Conservation (phyloP, 2,329 filamentous ascomycete species). For the Colletotrichum noveboracense region DNA sequence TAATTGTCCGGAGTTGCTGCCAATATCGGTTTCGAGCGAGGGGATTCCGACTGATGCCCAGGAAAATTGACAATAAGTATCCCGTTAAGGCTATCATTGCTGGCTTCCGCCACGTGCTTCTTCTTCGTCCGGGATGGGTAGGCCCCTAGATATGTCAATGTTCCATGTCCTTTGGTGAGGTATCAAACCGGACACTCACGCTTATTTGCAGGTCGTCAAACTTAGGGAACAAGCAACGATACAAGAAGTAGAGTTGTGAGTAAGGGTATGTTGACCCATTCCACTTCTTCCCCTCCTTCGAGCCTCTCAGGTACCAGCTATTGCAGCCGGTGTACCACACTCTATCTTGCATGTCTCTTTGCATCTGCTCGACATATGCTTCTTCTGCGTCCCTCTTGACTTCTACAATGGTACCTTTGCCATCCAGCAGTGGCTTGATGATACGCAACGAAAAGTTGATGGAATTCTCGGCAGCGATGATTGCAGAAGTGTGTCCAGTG, state of each 20-base stretch:
- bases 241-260: slow-evolving; percentile 40
- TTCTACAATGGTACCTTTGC: slow-evolving; percentile 33
- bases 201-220: slow-evolving; percentile 36
- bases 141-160: background rate
- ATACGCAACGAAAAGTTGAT: slow-evolving; percentile 65
- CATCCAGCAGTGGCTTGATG: slow-evolving; percentile 52
- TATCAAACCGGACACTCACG: slow-evolving; percentile 27
- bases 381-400: slow-evolving; percentile 39
- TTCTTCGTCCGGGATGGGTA: background rate
- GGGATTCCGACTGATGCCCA: background rate
- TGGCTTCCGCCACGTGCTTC: background rate
- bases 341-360: slow-evolving; percentile 34
- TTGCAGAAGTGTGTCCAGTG: slow-evolving; percentile 66
- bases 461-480: slow-evolving; percentile 66
- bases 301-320: slow-evolving; percentile 40
- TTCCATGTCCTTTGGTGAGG: background rate
- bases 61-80: background rate
- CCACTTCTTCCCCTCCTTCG: slow-evolving; percentile 29
- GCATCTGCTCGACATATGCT: slow-evolving; percentile 34
- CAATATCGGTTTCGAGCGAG: background rate
- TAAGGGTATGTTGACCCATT: slow-evolving; percentile 42
- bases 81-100: background rate
- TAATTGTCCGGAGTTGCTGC: background rate
- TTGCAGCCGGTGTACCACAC: slow-evolving; percentile 35
- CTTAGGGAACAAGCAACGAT: slow-evolving; percentile 37